Base-by-base conservation (phyloP, 768 basidiomycete species). In the Lactarius hatsudake region DNA sequence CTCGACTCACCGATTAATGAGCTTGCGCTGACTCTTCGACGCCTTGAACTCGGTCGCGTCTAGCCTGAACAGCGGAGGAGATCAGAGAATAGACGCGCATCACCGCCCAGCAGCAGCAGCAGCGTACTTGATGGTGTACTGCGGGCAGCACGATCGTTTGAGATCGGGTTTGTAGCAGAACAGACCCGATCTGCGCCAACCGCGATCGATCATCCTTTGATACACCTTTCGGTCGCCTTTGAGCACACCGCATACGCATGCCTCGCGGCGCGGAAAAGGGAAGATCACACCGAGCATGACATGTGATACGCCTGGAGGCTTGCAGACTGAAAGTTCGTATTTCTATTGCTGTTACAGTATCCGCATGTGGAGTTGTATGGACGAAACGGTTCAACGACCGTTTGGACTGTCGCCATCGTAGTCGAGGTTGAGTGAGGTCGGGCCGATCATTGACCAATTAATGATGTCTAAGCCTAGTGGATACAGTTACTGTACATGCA, bases 101-200 rank as follows among this genome's bases (percentile, higher is more conserved):
- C 71, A 34, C 45, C 20, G 18, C 26, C 26, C 26, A 2, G 2
- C 20, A 1, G 30, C 30, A 30, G 30, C 43, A 8, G 8, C 43
- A 18, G 43, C 43, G 63, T 71, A 91, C 94, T 86, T 92, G 75
- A 98, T 98, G 3, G 96, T 94, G 74, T 97, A 96, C 71, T 94
- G 91, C 0, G 96, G 93, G 75, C 96, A 98, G 74, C 96, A 98
- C 12, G 94, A 89, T 6, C 77, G 75, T 69, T 80, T 83, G 76
- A 96, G 80, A 75, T 96, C 87, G 5, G 95, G 95, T 69, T 92
- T 93, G 76, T 98, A 98, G 72, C 93, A 87, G 77, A 88, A 95
- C 34, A 79, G 81, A 78, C 91, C 91, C 63, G 90, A 91, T 67
- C 93, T 84, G 62, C 93, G 84, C 92, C 92, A 94, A 30, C 92